Evolutionary conservation across 1,139 yeast species (phyloP).

Genomic region (Pneumocystis sp.): DNA sequence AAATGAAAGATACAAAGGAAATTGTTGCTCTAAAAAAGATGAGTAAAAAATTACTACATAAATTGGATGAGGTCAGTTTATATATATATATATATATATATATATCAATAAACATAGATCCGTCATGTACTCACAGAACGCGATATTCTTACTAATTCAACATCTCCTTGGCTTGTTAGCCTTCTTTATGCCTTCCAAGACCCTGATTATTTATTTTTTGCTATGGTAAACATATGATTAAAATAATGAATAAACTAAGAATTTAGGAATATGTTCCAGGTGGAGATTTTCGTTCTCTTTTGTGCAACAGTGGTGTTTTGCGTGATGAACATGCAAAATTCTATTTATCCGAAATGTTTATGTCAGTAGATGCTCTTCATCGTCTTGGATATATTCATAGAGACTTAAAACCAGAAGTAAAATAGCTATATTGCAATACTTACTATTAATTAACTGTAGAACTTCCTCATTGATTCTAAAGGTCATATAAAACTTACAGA

Average conservation of each 20-base stretch:
- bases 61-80: conserved; percentile 49
- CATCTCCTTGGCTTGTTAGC: conserved; percentile 93
- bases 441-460: conserved; percentile 20
- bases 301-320: conserved; percentile 82
- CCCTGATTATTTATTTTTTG: conserved; percentile 72
- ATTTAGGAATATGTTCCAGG: conserved; percentile 81
- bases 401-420: conserved; percentile 80
- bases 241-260: background rate
- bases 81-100: background rate
- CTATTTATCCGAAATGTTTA: conserved; percentile 90
- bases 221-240: conserved; percentile 38
- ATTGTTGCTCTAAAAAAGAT: conserved; percentile 89
- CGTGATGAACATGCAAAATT: conserved; percentile 93
- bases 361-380: conserved; percentile 84
- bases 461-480: conserved; percentile 79
- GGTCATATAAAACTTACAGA: conserved; percentile 96
- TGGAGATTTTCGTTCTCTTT: conserved; percentile 89
- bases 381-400: conserved; percentile 93
- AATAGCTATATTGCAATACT: background rate
- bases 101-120: conserved; percentile 28
- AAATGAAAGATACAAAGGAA: conserved; percentile 87
- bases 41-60: conserved; percentile 71
- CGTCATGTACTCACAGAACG: conserved; percentile 92
- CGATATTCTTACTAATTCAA: conserved; percentile 84
- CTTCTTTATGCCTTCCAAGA: conserved; percentile 92